Conservation (phyloP, 371 early-diverging fungal species). For the Entomophthora muscae region DNA sequence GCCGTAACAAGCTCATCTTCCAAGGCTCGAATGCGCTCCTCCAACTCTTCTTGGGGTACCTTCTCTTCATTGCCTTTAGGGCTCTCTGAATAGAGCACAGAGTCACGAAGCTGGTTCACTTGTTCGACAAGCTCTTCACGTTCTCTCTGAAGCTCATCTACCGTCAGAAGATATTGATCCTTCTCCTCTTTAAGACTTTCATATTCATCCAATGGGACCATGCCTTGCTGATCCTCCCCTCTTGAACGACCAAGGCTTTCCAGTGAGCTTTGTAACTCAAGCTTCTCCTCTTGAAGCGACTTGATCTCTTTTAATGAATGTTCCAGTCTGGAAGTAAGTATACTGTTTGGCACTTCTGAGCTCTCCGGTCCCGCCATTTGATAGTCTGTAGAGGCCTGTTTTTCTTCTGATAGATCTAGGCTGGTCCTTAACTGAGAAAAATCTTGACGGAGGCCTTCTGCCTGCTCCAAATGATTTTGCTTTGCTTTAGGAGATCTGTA, state of each 20-base stretch:
- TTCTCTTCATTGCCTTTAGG: neutral
- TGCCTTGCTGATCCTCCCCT: neutral
- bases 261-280: neutral
- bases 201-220: neutral
- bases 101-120: neutral
- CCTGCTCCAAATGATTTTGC: no score
- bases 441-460: neutral
- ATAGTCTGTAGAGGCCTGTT: no score
- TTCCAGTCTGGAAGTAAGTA: neutral
- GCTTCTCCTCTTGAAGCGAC: neutral
- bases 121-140: neutral
- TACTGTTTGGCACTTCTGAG: neutral
- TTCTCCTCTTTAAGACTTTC: neutral
- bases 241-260: neutral
- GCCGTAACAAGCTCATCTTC: neutral
- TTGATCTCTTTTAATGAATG: neutral
- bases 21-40: neutral
- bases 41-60: neutral
- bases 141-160: neutral
- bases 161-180: neutral
- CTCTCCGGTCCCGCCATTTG: neutral
- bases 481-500: neutral
- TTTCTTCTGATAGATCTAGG: neutral
- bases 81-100: neutral
- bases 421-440: neutral